A percentile compares a stretch with the other conserved stretches of the same genome.
phyloP scores from a whole-genome alignment of 139 green algal species.

The Pseudopediastrum boryanum region DNA sequence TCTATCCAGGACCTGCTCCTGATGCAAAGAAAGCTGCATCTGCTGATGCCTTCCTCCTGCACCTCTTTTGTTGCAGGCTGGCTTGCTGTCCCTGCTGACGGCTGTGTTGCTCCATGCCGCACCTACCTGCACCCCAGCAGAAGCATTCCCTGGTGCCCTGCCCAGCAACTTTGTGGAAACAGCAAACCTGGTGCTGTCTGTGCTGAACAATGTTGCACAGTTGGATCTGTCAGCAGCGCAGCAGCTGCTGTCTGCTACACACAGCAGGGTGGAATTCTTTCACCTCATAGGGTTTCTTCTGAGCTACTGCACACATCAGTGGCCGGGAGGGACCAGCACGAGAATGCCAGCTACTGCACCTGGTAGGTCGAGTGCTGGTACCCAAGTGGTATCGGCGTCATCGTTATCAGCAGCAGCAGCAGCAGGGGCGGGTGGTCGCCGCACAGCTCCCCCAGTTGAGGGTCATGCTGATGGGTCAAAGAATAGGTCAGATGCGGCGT shows the following conservation, averaged over 20 bases:
- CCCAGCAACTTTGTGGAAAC: constrained; percentile 63
- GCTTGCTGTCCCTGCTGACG: constrained; percentile 69
- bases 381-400: not conserved
- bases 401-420: constrained; percentile 8
- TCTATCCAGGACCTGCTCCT: too few relatives aligned
- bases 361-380: not conserved
- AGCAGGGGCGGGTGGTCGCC: not conserved
- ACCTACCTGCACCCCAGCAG: constrained; percentile 47
- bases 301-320: constrained; percentile 56
- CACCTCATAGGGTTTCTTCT: constrained; percentile 59
- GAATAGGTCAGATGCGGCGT: not conserved
- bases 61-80: constrained; percentile 36
- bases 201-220: constrained; percentile 55
- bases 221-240: constrained; percentile 59
- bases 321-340: constrained; percentile 11
- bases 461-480: too few relatives aligned
- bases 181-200: constrained; percentile 47
- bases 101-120: constrained; percentile 66
- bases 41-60: not conserved
- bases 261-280: constrained; percentile 60
- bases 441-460: not conserved
- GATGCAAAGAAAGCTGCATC: not conserved
- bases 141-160: constrained; percentile 45
- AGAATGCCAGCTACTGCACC: constrained; percentile 7
- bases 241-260: constrained; percentile 44